phyloP scores from a whole-genome alignment of 2,329 filamentous ascomycete species.

The Penicillium sp. region DNA sequence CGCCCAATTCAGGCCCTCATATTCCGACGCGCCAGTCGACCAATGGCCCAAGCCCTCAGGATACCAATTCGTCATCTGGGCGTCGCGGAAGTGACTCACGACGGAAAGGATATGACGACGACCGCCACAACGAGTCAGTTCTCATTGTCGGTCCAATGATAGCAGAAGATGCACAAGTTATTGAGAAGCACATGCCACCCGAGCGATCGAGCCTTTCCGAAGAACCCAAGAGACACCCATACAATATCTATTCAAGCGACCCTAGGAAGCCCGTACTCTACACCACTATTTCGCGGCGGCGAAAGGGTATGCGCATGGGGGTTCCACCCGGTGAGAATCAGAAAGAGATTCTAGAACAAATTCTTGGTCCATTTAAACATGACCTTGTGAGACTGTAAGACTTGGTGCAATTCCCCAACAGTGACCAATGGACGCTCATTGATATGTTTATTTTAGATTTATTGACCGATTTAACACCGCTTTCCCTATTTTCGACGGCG shows the following conservation, averaged over 20 bases:
- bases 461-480: conserved; percentile 58
- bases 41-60: conserved; percentile 26
- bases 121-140: conserved; percentile 44
- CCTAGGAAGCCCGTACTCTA: conserved; percentile 48
- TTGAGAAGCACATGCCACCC: conserved; percentile 58
- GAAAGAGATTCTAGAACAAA: conserved; percentile 57
- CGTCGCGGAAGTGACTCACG: conserved; percentile 32
- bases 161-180: conserved; percentile 60
- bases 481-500: conserved; percentile 62
- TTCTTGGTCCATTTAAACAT: conserved; percentile 56
- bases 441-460: conserved; percentile 42
- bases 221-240: conserved; percentile 46
- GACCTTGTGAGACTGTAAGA: conserved; percentile 55
- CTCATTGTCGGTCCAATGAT: conserved; percentile 62
- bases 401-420: conserved; percentile 2
- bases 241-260: conserved; percentile 53
- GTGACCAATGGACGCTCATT: background rate
- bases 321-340: conserved; percentile 50
- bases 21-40: conserved; percentile 16
- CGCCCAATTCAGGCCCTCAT: conserved; percentile 20
- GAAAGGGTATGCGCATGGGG: conserved; percentile 48
- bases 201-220: conserved; percentile 39
- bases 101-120: conserved; percentile 35
- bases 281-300: conserved; percentile 51
- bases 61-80: conserved; percentile 23